A percentile compares a stretch with the other conserved stretches of the same genome.
Evolutionary conservation across 2,329 filamentous ascomycete genomes (phyloP).

Genomic region (Clonostachys chloroleuca): DNA sequence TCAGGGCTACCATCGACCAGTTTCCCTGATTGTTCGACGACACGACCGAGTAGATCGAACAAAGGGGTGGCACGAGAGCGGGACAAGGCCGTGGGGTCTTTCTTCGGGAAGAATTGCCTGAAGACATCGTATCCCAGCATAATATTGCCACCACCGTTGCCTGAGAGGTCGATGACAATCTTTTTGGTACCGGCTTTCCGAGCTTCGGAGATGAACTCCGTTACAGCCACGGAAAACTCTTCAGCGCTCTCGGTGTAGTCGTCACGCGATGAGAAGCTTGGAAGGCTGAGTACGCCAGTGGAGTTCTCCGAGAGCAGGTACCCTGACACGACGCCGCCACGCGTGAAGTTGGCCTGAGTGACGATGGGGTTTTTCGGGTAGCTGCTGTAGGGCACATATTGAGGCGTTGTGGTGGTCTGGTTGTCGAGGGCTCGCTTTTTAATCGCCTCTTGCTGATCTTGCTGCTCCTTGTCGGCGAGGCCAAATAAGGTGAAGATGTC

Average conservation of each 20-base stretch:
- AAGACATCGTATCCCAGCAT: conserved; percentile 43
- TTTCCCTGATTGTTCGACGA: too few species aligned
- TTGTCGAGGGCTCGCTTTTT: too few species aligned
- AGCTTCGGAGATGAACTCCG: neutral
- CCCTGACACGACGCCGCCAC: conserved; percentile 2
- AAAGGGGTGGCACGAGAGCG: neutral
- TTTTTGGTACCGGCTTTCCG: conserved; percentile 46
- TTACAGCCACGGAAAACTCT: conserved; percentile 24
- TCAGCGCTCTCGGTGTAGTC: conserved; percentile 27
- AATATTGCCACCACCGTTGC: conserved; percentile 54
- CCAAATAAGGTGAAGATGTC: conserved; percentile 10
- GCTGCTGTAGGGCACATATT: neutral
- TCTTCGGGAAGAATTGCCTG: conserved; percentile 25
- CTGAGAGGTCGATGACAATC: conserved; percentile 59
- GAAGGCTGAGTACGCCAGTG: conserved; percentile 4
- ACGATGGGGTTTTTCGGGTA: neutral
- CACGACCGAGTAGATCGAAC: too few species aligned
- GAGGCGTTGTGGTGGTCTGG: too few species aligned
- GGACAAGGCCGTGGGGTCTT: conserved; percentile 7
- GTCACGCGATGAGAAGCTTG: conserved; percentile 20
- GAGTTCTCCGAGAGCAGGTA: conserved; percentile 10
- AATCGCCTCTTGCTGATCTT: conserved; percentile 14
- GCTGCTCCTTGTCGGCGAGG: conserved; percentile 1
- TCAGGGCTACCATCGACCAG: too few species aligned
- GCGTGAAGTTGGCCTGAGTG: conserved; percentile 2